Evolutionary conservation across 2,329 filamentous ascomycete genomes (phyloP).

Genomic region (Xylaria digitata): DNA sequence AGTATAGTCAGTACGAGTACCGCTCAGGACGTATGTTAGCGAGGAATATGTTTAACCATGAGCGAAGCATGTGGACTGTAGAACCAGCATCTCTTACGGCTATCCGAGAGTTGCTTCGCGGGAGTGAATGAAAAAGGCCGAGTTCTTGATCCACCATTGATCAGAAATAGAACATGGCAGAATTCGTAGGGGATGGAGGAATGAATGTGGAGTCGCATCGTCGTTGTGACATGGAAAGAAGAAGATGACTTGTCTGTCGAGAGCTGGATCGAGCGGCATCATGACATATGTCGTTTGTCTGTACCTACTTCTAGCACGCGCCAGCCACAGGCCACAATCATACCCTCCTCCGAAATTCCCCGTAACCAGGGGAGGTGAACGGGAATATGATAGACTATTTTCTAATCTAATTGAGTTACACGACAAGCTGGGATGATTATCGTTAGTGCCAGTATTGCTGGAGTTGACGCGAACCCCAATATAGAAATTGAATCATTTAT

Average conservation of each 20-base stretch:
- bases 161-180: conserved; percentile 8
- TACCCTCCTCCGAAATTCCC: conserved; percentile 21
- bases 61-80: conserved; percentile 16
- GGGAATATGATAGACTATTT: conserved; percentile 11
- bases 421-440: conserved; percentile 17
- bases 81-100: conserved; percentile 10
- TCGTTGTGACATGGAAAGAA: conserved; percentile 21
- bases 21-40: neutral
- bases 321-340: conserved; percentile 13
- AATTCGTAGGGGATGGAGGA: neutral
- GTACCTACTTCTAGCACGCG: conserved; percentile 26
- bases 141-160: neutral
- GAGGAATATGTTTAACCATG: conserved; percentile 19
- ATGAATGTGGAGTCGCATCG: conserved; percentile 4
- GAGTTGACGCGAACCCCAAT: conserved; percentile 7
- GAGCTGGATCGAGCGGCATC: conserved; percentile 19
- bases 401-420: conserved; percentile 27
- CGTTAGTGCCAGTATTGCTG: conserved; percentile 15
- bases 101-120: conserved; percentile 20
- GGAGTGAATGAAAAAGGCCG: conserved; percentile 1
- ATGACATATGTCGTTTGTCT: conserved; percentile 30
- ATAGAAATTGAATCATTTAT: conserved; percentile 13
- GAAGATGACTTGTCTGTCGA: conserved; percentile 21
- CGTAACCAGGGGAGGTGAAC: conserved; percentile 10
- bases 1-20: neutral